Conservation (phyloP, 139 green algal species). For the Coccomyxa sp. region DNA sequence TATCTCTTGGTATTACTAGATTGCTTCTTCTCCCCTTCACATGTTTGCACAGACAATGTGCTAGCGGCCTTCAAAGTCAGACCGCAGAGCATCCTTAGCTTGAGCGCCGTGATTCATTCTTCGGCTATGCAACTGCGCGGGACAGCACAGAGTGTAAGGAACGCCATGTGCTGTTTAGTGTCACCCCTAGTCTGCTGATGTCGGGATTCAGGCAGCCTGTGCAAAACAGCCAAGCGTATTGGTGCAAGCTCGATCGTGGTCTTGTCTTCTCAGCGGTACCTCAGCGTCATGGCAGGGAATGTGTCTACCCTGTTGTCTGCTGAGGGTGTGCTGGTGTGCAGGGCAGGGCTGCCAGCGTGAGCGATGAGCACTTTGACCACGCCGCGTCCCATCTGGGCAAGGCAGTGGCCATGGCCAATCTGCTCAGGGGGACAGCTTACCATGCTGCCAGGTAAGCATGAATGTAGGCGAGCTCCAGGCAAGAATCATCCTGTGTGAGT, state of each 20-base stretch:
- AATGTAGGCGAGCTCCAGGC: too few relatives aligned
- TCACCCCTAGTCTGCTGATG: too few relatives aligned
- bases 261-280: too few relatives aligned
- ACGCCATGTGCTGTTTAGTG: neutral
- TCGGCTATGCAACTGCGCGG: neutral
- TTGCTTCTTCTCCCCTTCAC: neutral
- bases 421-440: conserved; percentile 58
- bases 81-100: neutral
- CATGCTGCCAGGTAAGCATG: conserved; percentile 31
- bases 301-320: too few relatives aligned
- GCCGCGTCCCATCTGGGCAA: conserved; percentile 75
- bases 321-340: neutral
- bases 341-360: conserved; percentile 37
- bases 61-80: too few relatives aligned
- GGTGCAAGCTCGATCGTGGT: too few relatives aligned
- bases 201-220: too few relatives aligned
- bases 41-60: too few relatives aligned
- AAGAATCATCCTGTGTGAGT: too few relatives aligned
- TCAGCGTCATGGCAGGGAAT: too few relatives aligned
- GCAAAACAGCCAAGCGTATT: too few relatives aligned
- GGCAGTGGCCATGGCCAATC: conserved; percentile 55
- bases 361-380: conserved; percentile 55
- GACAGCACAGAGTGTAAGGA: neutral
- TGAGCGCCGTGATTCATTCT: neutral
- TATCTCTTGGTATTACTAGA: neutral